These are phyloP conservation scores for Diddensiella santjacobensis DNA, from an alignment of 805 yeast genomes.

Conservation along the genomic window DNA sequence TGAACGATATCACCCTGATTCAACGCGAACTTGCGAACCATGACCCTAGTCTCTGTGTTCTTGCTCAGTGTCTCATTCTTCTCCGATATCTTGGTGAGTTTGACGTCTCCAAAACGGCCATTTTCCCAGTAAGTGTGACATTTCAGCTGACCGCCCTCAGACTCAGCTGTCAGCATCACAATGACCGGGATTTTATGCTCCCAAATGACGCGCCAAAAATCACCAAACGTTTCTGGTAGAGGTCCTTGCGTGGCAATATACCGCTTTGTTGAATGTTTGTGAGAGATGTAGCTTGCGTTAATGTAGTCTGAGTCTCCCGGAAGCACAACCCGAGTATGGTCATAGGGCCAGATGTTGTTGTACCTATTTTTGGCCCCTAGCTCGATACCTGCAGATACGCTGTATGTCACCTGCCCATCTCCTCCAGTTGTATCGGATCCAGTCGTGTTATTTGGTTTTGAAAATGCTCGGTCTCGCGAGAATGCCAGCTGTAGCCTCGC, in stretches of 20 bases:
- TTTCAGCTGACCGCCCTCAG: conserved; percentile 77
- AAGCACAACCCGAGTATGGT: conserved; percentile 74
- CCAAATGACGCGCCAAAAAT: conserved; percentile 77
- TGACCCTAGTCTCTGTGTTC: conserved; percentile 21
- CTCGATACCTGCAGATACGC: conserved; percentile 73
- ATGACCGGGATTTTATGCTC: conserved; percentile 65
- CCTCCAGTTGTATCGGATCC: conserved; percentile 5
- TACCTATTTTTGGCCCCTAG: conserved; percentile 79
- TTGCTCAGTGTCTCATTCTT: conserved; percentile 15
- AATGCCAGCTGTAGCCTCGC: conserved; percentile 54
- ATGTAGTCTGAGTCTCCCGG: conserved; percentile 52
- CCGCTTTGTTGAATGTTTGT: conserved; percentile 37
- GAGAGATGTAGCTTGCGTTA: conserved; percentile 70
- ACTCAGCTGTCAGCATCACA: conserved; percentile 71
- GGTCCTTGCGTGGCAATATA: conserved; percentile 97
- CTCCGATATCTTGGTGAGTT: conserved; percentile 28
- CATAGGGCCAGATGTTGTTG: conserved; percentile 83
- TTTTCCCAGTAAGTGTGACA: conserved; percentile 84
- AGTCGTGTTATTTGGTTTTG: conserved; percentile 3
- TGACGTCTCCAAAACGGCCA: conserved; percentile 43
- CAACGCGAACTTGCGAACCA: conserved; percentile 45
- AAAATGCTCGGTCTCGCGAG: conserved; percentile 19
- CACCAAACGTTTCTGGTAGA: conserved; percentile 67
- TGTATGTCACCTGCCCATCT: conserved; percentile 35
- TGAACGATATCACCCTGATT: conserved; percentile 36